These are phyloP conservation scores for Aegle marmelos DNA, from an alignment of 345 rosid genomes.

Conservation along the genomic window DNA sequence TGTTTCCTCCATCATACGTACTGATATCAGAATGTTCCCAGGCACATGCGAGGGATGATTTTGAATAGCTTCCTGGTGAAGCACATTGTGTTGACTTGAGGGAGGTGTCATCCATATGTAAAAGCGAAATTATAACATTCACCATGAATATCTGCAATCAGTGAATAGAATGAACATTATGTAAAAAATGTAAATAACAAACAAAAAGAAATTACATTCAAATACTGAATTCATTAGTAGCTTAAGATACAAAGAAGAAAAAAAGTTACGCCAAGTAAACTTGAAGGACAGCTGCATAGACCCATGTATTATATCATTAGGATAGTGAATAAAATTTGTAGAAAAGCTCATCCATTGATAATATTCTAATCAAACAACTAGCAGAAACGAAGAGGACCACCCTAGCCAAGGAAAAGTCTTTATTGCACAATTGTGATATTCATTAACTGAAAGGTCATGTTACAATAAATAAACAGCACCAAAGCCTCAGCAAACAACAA, in stretches of 20 bases:
- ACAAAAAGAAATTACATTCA: not conserved
- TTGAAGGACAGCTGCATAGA: not conserved
- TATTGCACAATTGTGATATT: not conserved
- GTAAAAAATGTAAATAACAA: constrained; percentile 13
- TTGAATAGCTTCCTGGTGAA: constrained; percentile 50
- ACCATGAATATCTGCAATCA: constrained; percentile 91
- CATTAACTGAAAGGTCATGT: not conserved
- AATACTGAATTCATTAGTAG: not conserved
- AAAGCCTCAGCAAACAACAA: constrained; percentile 1
- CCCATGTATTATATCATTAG: not conserved
- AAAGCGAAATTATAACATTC: constrained; percentile 78
- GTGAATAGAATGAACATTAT: constrained; percentile 26
- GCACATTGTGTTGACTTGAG: constrained; percentile 55
- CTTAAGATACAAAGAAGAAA: not conserved
- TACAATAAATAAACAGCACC: constrained; percentile 4
- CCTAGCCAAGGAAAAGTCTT: not conserved
- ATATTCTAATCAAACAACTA: constrained; percentile 6
- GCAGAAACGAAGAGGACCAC: constrained; percentile 1
- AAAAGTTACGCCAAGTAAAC: not conserved
- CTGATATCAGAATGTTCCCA: constrained; percentile 43
- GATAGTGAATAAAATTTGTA: not conserved
- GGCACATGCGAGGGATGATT: constrained; percentile 32
- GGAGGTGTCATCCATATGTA: constrained; percentile 80
- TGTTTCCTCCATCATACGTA: constrained; percentile 60
- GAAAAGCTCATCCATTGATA: constrained; percentile 6